Percentiles rank a stretch among this genome's conserved stretches.
phyloP scores from a whole-genome alignment of 2,329 filamentous ascomycete genomes.

The Remersonia thermophila region DNA sequence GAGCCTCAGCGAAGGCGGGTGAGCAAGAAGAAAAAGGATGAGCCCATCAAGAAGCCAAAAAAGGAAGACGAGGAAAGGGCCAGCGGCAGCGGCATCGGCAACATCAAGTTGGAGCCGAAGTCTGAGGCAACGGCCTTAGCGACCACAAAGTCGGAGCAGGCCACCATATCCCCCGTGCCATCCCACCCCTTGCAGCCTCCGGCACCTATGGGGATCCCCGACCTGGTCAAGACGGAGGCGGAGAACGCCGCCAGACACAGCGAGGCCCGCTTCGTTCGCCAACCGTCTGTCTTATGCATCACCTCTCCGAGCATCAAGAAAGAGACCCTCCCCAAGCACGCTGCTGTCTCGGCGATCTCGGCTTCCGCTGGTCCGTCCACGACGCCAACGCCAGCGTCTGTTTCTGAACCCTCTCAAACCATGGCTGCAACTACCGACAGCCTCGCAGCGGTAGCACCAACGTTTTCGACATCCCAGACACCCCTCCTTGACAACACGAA shows the following conservation, averaged over 20 bases:
- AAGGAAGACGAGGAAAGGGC: constrained; percentile 4
- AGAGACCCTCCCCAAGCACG: constrained; percentile 1
- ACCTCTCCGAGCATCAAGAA: constrained; percentile 7
- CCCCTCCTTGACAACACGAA: constrained; percentile 15
- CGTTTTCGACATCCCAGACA: constrained; percentile 21
- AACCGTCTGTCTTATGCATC: background rate
- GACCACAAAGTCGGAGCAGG: constrained; percentile 8
- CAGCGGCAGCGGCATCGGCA: constrained; percentile 4
- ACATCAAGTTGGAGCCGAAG: constrained; percentile 5
- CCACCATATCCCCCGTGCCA: background rate
- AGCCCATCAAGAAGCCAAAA: constrained; percentile 20
- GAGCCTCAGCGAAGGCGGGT: constrained; percentile 37
- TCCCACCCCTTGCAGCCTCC: constrained; percentile 2
- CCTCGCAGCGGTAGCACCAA: background rate
- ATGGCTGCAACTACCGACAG: background rate
- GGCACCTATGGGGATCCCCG: constrained; percentile 3
- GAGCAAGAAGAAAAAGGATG: constrained; percentile 33
- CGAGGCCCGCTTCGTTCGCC: background rate
- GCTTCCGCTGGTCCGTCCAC: too few relatives aligned
- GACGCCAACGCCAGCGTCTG: too few relatives aligned
- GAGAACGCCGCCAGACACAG: constrained; percentile 1
- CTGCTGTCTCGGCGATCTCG: background rate
- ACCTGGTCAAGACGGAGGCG: constrained; percentile 6
- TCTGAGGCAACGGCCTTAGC: background rate
- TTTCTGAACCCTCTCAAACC: background rate